These are phyloP conservation scores for Castanea sativa DNA, from an alignment of 306 rosid species.

Conservation along the genomic window DNA sequence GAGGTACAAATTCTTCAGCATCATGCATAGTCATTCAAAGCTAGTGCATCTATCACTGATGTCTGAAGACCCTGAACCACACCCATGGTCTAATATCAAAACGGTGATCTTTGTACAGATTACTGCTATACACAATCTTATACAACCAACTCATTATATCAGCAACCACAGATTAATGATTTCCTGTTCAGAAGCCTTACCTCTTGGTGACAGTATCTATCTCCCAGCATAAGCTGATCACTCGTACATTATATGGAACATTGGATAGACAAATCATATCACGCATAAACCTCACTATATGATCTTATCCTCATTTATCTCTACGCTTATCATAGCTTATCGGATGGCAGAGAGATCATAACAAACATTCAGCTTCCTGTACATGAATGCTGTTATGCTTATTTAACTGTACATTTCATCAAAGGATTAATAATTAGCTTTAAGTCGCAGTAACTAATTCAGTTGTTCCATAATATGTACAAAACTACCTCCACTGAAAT, in stretches of 20 bases:
- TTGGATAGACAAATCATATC: neutral
- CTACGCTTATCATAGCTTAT: neutral
- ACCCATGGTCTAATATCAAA: neutral
- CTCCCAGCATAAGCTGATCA: neutral
- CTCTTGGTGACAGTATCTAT: neutral
- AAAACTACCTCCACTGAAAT: constrained; percentile 17
- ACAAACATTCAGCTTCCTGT: neutral
- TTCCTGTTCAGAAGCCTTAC: neutral
- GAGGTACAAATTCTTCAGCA: constrained; percentile 7
- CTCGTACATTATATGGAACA: neutral
- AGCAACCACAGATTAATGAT: neutral
- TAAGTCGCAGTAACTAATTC: constrained; percentile 2
- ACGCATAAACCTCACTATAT: neutral
- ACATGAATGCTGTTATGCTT: neutral
- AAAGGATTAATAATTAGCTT: constrained; percentile 12
- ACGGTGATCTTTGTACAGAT: neutral
- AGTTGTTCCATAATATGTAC: neutral
- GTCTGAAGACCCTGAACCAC: neutral
- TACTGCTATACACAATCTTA: neutral
- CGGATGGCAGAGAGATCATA: neutral
- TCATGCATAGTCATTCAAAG: neutral
- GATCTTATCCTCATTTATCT: constrained; percentile 6
- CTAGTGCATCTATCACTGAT: neutral
- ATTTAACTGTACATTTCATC: constrained; percentile 13
- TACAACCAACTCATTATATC: neutral